Evolutionary conservation across 2,329 filamentous ascomycete genomes (phyloP), one percentile per base, ranked within the genome.

Genomic region (Didymella keratinophila): DNA sequence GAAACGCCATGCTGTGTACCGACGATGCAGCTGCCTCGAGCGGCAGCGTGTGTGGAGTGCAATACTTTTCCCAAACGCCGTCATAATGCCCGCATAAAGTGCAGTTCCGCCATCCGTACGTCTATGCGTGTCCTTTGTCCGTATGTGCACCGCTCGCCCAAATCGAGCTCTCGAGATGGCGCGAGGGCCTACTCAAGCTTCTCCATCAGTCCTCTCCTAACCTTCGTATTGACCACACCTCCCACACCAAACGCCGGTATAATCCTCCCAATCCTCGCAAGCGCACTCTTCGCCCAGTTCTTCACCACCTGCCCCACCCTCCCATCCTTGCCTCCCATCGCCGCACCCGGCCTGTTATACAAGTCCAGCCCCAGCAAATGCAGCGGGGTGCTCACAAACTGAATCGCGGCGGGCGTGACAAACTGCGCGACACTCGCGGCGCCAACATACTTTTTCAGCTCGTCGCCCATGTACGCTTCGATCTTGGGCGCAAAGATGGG

Each of bases 181-280:
- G 27, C 30, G 10, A 5, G 11, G 6, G n/a, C 8, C 18, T 42
- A 45, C 51, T 76, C 73, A 41, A 78, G 45, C 58, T 48, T 61
- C 28, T 79, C 80, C 89, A 96, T 93, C 67, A 94, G 73, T 52
- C 74, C 80, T 70, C 79, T 81, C 67, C 93, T 83, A 43, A 94
- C 81, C 70, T 90, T 88, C 58, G 83, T 84, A 78, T 97, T 97
- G 11, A 95, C 89, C 11, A 96, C 91, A 0, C 93, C 93, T 0
- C 93, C 93, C 12, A 96, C 83, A 2, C 93, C 93, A 80, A 94
- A 97, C 0, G 93, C 93, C 18, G 93, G 93, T 2, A 97, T 84
- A 59, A 97, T 96, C 70, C 93, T 85, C 60, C 90, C 90, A 77
- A 97, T 89, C 52, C 93, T 81, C 25, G 93, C 93, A 56, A 86